phyloP scores from a whole-genome alignment of 805 yeast species.

The Starmerella scarabaei region DNA sequence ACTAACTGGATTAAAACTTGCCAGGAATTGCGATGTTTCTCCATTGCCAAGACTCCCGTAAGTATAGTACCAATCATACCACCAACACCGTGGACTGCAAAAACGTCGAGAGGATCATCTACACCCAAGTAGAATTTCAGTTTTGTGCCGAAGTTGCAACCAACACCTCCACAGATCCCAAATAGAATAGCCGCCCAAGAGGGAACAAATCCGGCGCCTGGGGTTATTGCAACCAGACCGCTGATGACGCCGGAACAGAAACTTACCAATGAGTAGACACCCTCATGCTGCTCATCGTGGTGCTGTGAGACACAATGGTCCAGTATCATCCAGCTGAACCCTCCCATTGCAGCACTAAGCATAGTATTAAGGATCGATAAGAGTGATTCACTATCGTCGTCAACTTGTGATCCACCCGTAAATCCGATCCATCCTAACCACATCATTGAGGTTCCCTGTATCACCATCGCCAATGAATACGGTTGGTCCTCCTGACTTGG shows the following conservation, averaged over 20 bases:
- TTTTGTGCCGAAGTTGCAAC: slow-evolving; percentile 79
- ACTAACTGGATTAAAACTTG: slow-evolving; percentile 87
- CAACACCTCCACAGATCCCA: slow-evolving; percentile 59
- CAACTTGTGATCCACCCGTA: slow-evolving; percentile 53
- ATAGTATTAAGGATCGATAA: slow-evolving; percentile 43
- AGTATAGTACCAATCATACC: slow-evolving; percentile 40
- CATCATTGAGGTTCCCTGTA: slow-evolving; percentile 53
- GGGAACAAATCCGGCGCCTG: slow-evolving; percentile 92
- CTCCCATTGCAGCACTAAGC: slow-evolving; percentile 39
- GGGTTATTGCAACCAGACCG: slow-evolving; percentile 90
- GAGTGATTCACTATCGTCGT: slow-evolving; percentile 28
- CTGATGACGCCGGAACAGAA: slow-evolving; percentile 88
- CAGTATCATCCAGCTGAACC: slow-evolving; percentile 32
- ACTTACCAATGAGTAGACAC: slow-evolving; percentile 84
- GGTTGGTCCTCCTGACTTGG: slow-evolving; percentile 35
- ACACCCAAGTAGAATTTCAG: slow-evolving; percentile 56
- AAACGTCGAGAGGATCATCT: slow-evolving; percentile 93
- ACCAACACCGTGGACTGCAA: slow-evolving; percentile 45
- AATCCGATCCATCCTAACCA: slow-evolving; percentile 73
- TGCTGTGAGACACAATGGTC: slow-evolving; percentile 26
- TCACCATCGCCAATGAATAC: slow-evolving; percentile 53
- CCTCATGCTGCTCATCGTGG: background rate
- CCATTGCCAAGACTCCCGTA: slow-evolving; percentile 88
- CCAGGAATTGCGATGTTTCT: slow-evolving; percentile 36
- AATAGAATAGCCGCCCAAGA: slow-evolving; percentile 66